A percentile compares a stretch with the other conserved stretches of the same genome.
These are phyloP conservation scores for Poa pratensis DNA, from an alignment of 176 grass and related monocot species.

Conservation along the genomic window DNA sequence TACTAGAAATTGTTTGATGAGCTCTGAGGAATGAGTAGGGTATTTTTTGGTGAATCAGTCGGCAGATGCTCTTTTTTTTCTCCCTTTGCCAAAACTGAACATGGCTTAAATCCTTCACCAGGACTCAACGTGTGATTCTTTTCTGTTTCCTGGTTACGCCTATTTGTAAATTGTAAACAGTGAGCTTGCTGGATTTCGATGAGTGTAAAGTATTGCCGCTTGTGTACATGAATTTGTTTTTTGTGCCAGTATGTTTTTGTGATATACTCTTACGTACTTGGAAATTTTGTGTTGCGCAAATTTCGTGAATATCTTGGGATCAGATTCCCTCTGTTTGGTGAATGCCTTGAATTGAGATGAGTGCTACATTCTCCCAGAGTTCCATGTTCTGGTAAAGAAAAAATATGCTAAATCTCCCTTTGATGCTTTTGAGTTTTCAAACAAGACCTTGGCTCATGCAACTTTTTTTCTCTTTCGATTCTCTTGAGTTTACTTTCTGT, in stretches of 20 bases:
- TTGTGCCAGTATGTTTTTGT: neutral
- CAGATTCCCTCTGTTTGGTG: neutral
- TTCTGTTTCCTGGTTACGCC: conserved; percentile 28
- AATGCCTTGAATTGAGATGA: conserved; percentile 2
- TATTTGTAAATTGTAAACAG: conserved; percentile 45
- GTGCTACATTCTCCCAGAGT: neutral
- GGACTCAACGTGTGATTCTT: conserved; percentile 24
- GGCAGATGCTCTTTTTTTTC: conserved; percentile 29
- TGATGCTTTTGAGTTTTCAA: neutral
- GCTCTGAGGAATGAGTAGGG: conserved; percentile 10
- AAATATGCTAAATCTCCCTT: neutral
- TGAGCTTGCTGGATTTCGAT: conserved; percentile 42
- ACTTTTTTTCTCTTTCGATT: neutral
- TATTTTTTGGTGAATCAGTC: conserved; percentile 30
- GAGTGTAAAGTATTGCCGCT: conserved; percentile 36
- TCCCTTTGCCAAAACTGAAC: neutral
- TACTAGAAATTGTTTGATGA: conserved; percentile 15
- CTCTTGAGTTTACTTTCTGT: neutral
- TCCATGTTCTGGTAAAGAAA: neutral
- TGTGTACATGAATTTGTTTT: conserved; percentile 7
- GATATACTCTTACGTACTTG: neutral
- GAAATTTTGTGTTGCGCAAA: neutral
- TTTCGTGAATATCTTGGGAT: neutral
- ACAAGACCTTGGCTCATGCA: neutral
- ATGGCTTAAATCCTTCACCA: conserved; percentile 34